Evolutionary conservation across 352 stramenopile genomes (phyloP).

Genomic region (Phytophthora foliorum): DNA sequence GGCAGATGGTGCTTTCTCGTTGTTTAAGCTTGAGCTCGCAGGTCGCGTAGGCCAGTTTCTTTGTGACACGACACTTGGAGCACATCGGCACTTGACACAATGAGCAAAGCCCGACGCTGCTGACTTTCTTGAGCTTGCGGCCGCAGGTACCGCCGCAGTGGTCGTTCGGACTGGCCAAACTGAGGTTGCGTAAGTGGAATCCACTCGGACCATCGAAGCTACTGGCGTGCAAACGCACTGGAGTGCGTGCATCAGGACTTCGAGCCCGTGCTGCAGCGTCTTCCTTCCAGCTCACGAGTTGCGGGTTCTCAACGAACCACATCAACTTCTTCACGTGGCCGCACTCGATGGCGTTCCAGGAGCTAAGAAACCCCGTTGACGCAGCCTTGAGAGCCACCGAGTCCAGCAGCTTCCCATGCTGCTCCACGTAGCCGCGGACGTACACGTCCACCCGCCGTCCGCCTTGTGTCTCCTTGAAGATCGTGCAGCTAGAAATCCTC

Average conservation of each 20-base stretch:
- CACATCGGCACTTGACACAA: conserved; percentile 50
- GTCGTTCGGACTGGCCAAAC: conserved; percentile 19
- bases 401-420: conserved; percentile 49
- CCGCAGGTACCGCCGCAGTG: conserved; percentile 40
- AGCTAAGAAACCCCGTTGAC: conserved; percentile 54
- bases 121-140: conserved; percentile 44
- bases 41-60: conserved; percentile 47
- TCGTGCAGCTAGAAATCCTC: conserved; percentile 53
- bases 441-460: conserved; percentile 48
- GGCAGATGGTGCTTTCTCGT: conserved; percentile 43
- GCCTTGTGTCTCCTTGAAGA: conserved; percentile 41
- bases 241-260: conserved; percentile 5
- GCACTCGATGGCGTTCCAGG: conserved; percentile 58
- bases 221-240: conserved; percentile 13
- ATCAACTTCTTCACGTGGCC: conserved; percentile 59
- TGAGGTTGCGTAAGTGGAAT: conserved; percentile 34
- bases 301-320: conserved; percentile 48
- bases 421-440: conserved; percentile 50
- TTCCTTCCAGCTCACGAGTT: conserved; percentile 35
- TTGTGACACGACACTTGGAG: conserved; percentile 47
- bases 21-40: conserved; percentile 40
- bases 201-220: conserved; percentile 21
- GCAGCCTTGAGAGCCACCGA: conserved; percentile 50
- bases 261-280: conserved; percentile 25
- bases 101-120: conserved; percentile 39